These are phyloP conservation scores for Arthroderma uncinatum DNA, from an alignment of 2,329 filamentous ascomycete species.

Conservation along the genomic window DNA sequence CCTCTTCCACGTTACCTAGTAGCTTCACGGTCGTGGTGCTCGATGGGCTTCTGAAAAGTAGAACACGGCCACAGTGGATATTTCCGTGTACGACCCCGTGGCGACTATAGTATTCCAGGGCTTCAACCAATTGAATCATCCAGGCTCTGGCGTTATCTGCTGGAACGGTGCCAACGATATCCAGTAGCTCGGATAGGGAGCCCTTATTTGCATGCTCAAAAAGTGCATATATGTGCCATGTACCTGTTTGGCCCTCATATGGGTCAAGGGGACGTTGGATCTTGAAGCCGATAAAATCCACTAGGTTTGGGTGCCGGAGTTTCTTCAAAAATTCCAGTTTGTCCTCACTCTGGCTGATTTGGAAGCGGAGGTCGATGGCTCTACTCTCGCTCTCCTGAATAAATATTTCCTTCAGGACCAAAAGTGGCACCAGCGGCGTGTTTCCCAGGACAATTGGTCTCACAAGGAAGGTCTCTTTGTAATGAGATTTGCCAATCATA, in stretches of 20 bases:
- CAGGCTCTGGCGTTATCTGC: conserved; percentile 70
- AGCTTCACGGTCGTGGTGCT: conserved; percentile 57
- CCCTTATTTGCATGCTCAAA: conserved; percentile 70
- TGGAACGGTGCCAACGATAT: conserved; percentile 63
- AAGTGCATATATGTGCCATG: conserved; percentile 65
- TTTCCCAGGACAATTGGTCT: conserved; percentile 52
- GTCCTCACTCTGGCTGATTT: conserved; percentile 64
- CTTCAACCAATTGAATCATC: conserved; percentile 86
- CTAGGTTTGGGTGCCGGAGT: conserved; percentile 63
- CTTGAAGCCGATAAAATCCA: conserved; percentile 73
- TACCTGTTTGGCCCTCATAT: conserved; percentile 30
- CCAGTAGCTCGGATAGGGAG: conserved; percentile 68
- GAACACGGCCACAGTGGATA: conserved; percentile 67
- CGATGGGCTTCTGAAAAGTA: conserved; percentile 58
- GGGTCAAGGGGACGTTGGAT: conserved; percentile 46
- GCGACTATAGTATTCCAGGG: conserved; percentile 73
- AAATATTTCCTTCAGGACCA: conserved; percentile 62
- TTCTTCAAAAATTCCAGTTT: conserved; percentile 65
- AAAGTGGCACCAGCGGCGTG: conserved; percentile 46
- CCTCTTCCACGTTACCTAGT: conserved; percentile 39
- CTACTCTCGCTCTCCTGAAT: conserved; percentile 50
- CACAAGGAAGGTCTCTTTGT: conserved; percentile 57
- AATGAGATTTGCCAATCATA: conserved; percentile 52
- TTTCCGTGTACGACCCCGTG: conserved; percentile 74
- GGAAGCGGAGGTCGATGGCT: conserved; percentile 56